Evolutionary conservation across 2,329 filamentous ascomycete species (phyloP).

Genomic region (Cytospora leucostoma): DNA sequence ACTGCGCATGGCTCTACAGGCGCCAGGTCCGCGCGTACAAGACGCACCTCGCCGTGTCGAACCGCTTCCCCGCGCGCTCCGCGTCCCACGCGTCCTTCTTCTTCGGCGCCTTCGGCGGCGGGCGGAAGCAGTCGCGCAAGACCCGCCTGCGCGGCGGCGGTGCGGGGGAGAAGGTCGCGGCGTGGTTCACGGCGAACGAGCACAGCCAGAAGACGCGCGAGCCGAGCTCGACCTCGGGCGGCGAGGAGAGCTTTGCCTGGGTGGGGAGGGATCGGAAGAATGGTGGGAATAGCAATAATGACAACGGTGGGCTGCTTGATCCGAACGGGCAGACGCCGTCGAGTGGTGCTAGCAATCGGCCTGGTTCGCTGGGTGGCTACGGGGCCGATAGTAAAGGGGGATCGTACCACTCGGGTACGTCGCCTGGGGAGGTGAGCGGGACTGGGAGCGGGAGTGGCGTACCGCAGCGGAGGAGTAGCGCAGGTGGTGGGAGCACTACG

Average conservation of each 20-base stretch:
- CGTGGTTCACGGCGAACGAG: constrained; percentile 18
- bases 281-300: not conserved
- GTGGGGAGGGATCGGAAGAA: constrained; percentile 26
- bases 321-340: constrained; percentile 30
- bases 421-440: constrained; percentile 30
- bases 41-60: constrained; percentile 65
- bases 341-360: constrained; percentile 20
- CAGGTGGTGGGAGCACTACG: constrained; percentile 40
- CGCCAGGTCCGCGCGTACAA: constrained; percentile 71
- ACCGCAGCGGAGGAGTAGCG: constrained; percentile 35
- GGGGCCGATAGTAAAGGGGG: constrained; percentile 22
- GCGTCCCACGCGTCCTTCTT: constrained; percentile 40
- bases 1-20: constrained; percentile 73
- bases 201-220: constrained; percentile 21
- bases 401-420: constrained; percentile 31
- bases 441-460: constrained; percentile 28
- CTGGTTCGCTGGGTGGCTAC: constrained; percentile 16
- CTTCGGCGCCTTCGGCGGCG: constrained; percentile 35
- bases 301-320: constrained; percentile 25
- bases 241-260: constrained; percentile 30
- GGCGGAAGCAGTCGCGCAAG: constrained; percentile 29
- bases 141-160: not conserved
- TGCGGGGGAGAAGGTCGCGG: constrained; percentile 17
- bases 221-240: constrained; percentile 28
- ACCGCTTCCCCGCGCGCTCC: constrained; percentile 46